Evolutionary conservation across 2,329 filamentous ascomycete genomes (phyloP).

Genomic region (Emergomyces africanus): DNA sequence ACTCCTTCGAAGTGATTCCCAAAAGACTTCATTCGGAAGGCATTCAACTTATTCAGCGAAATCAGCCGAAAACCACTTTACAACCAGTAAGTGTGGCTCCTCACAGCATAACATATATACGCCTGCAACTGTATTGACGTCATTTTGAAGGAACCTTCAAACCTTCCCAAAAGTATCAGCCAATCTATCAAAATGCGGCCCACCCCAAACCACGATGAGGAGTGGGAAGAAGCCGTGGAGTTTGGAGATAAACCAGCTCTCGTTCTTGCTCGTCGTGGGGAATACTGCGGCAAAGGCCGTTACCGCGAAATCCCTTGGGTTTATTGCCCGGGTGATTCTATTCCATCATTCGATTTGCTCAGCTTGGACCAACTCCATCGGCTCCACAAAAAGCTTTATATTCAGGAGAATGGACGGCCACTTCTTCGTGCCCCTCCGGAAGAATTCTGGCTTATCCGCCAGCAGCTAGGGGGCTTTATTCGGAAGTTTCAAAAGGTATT

Average conservation of each 20-base stretch:
- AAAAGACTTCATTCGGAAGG: background rate
- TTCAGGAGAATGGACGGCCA: background rate
- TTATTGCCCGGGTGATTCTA: background rate
- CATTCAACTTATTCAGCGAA: background rate
- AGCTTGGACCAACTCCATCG: conserved; percentile 1
- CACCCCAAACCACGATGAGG: background rate
- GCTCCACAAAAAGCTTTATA: conserved; percentile 1
- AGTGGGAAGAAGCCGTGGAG: background rate
- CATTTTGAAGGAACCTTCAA: background rate
- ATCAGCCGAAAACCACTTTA: background rate
- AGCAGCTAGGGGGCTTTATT: background rate
- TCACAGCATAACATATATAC: background rate
- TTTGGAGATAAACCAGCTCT: background rate
- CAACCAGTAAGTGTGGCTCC: background rate
- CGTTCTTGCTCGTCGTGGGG: background rate
- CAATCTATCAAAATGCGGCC: background rate
- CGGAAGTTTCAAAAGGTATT: background rate
- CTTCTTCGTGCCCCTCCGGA: background rate
- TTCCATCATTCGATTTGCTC: conserved; percentile 1
- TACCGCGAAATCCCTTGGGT: background rate
- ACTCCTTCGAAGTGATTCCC: background rate
- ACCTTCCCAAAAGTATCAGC: too few relatives aligned
- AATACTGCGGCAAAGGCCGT: background rate
- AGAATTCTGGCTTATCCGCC: background rate
- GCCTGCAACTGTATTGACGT: background rate